Percentiles rank a stretch among this genome's conserved stretches.
Evolutionary conservation across 1,284 basidiomycete species (phyloP).

Genomic region (Calocybe gambosa): DNA sequence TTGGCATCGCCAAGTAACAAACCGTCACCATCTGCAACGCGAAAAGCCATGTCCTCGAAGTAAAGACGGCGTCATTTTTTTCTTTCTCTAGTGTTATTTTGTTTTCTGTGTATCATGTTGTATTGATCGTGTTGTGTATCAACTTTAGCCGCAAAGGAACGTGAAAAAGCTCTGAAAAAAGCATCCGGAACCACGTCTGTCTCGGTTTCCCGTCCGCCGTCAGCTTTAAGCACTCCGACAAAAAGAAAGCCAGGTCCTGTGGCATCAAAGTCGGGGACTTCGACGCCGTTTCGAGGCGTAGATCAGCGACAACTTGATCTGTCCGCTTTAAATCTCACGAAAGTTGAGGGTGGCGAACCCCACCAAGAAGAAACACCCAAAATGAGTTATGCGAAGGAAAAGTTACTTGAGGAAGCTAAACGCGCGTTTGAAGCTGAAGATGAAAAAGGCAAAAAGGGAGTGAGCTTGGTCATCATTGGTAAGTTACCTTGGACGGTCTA

Average conservation of each 20-base stretch:
- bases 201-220: slow-evolving; percentile 37
- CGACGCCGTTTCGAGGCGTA: slow-evolving; percentile 32
- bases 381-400: slow-evolving; percentile 73
- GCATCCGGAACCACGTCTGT: slow-evolving; percentile 28
- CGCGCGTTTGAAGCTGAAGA: slow-evolving; percentile 48
- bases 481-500: slow-evolving; percentile 20
- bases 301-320: slow-evolving; percentile 67
- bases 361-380: slow-evolving; percentile 62
- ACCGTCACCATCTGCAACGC: slow-evolving; percentile 19
- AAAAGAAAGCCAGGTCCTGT: slow-evolving; percentile 29
- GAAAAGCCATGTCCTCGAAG: slow-evolving; percentile 12
- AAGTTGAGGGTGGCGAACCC: slow-evolving; percentile 36
- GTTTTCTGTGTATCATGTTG: slow-evolving; percentile 22
- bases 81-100: slow-evolving; percentile 16
- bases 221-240: slow-evolving; percentile 31
- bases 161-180: slow-evolving; percentile 63
- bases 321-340: slow-evolving; percentile 63
- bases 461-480: slow-evolving; percentile 95
- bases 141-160: slow-evolving; percentile 67
- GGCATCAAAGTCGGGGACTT: slow-evolving; percentile 31
- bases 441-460: slow-evolving; percentile 54
- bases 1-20: slow-evolving; percentile 37
- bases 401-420: slow-evolving; percentile 78
- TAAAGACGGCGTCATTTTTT: slow-evolving; percentile 12
- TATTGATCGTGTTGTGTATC: slow-evolving; percentile 34